Evolutionary conservation across 2,329 filamentous ascomycete species (phyloP).

Genomic region (Aaosphaeria pasadenensis): DNA sequence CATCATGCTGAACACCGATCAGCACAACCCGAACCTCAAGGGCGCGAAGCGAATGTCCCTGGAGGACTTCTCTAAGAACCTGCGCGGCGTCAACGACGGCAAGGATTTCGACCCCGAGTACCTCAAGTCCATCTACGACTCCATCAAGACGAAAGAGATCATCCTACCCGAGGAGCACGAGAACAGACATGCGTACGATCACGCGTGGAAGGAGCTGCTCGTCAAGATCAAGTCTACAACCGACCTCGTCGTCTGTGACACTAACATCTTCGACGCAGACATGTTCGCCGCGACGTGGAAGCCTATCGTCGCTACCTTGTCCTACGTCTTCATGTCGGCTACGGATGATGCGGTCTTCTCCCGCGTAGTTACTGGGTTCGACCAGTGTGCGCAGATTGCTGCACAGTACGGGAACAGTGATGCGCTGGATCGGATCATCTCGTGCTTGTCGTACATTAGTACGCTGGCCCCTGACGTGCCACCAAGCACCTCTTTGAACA

Average conservation of each 20-base stretch:
- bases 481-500: conserved; percentile 85
- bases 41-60: conserved; percentile 77
- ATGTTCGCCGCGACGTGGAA: conserved; percentile 98
- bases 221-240: conserved; percentile 77
- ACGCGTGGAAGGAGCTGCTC: conserved; percentile 93
- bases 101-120: conserved; percentile 83
- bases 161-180: conserved; percentile 97
- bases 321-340: conserved; percentile 98
- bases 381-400: conserved; percentile 92
- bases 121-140: conserved; percentile 81
- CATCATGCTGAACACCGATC: conserved; percentile 96
- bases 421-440: conserved; percentile 88
- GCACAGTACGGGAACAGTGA: conserved; percentile 79
- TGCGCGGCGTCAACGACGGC: conserved; percentile 85
- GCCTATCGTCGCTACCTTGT: conserved; percentile 88
- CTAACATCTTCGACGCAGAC: conserved; percentile 93
- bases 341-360: conserved; percentile 95
- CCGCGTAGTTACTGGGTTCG: conserved; percentile 88
- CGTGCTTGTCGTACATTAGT: conserved; percentile 85
- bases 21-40: conserved; percentile 90
- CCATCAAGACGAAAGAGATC: conserved; percentile 90
- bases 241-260: conserved; percentile 74
- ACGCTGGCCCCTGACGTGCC: conserved; percentile 73
- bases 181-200: conserved; percentile 93
- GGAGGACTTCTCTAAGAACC: conserved; percentile 78